A percentile compares a stretch with the other conserved stretches of the same genome.
Conservation (phyloP, 2,329 filamentous ascomycete species). For the Stenocarpella maydis region DNA sequence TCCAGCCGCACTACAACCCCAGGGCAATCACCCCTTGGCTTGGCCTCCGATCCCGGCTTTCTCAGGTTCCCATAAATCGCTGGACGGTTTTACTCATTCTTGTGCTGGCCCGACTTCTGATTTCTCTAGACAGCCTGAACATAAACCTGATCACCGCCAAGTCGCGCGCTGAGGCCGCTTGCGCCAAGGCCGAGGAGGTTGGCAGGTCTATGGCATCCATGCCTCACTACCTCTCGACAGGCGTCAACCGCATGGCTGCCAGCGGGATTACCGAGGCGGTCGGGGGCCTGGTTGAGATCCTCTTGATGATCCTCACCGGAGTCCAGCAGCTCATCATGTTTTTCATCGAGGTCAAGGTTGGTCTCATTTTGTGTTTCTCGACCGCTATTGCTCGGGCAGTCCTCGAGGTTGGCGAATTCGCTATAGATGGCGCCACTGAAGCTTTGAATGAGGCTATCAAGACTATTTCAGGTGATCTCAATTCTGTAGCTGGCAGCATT, state of each 20-base stretch:
- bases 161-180: slow-evolving; percentile 84
- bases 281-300: slow-evolving; percentile 78
- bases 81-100: slow-evolving; percentile 93
- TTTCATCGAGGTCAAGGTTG: slow-evolving; percentile 89
- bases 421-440: slow-evolving; percentile 51
- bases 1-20: slow-evolving; percentile 40
- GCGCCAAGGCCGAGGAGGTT: slow-evolving; percentile 89
- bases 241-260: slow-evolving; percentile 87
- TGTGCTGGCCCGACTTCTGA: slow-evolving; percentile 80
- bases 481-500: slow-evolving; percentile 54
- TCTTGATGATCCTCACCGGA: slow-evolving; percentile 80
- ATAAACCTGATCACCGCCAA: slow-evolving; percentile 79
- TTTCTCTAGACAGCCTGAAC: slow-evolving; percentile 77
- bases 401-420: slow-evolving; percentile 69
- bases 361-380: slow-evolving; percentile 89
- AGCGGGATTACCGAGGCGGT: slow-evolving; percentile 82
- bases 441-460: slow-evolving; percentile 61
- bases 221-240: slow-evolving; percentile 91
- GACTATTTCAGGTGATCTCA: slow-evolving; percentile 61
- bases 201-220: slow-evolving; percentile 97
- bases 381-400: slow-evolving; percentile 83
- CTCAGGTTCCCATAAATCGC: slow-evolving; percentile 96
- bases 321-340: slow-evolving; percentile 91
- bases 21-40: slow-evolving; percentile 88
- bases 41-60: slow-evolving; percentile 85